A percentile compares a stretch with the other conserved stretches of the same genome.
Conservation (phyloP, 2,329 filamentous ascomycete genomes). For the Epichloe aotearoae region DNA sequence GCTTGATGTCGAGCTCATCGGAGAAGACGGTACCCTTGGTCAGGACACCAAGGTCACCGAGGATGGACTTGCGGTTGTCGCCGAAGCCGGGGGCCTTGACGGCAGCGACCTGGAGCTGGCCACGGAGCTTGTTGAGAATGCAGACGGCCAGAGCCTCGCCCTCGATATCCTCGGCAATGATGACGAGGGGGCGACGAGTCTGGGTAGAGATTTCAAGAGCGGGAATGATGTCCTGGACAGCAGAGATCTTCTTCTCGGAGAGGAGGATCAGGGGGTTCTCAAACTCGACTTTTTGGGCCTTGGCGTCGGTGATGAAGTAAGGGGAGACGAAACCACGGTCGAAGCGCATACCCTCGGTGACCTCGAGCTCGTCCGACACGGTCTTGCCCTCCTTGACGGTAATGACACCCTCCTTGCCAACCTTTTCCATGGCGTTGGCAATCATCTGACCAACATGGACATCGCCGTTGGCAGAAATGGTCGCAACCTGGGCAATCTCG, state of each 20-base stretch:
- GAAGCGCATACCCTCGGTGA: constrained; percentile 99
- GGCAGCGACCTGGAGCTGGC: constrained; percentile 94
- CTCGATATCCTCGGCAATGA: constrained; percentile 98
- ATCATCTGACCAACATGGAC: constrained; percentile 90
- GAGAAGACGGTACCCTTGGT: constrained; percentile 97
- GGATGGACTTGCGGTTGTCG: constrained; percentile 99
- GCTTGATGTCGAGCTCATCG: constrained; percentile 96
- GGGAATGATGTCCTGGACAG: constrained; percentile 96
- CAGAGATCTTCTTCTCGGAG: constrained; percentile 99
- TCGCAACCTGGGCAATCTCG: constrained; percentile 96
- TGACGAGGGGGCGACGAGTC: constrained; percentile 86
- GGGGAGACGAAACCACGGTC: constrained; percentile 97
- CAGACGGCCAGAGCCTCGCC: constrained; percentile 97
- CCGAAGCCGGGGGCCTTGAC: constrained; percentile 97
- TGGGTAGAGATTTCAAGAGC: constrained; percentile 95
- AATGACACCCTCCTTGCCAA: constrained; percentile 99
- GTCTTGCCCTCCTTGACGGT: constrained; percentile 99
- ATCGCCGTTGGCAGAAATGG: constrained; percentile 96
- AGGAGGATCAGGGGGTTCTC: constrained; percentile 99
- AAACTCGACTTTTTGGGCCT: constrained; percentile 98
- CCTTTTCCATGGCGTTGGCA: constrained; percentile 98
- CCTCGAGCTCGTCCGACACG: constrained; percentile 90
- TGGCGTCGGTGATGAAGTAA: constrained; percentile 99
- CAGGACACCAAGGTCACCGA: constrained; percentile 88
- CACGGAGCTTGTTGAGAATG: constrained; percentile 99